Conservation (phyloP, 2,329 filamentous ascomycete genomes). For the Aspergillus pseudotamarii region DNA sequence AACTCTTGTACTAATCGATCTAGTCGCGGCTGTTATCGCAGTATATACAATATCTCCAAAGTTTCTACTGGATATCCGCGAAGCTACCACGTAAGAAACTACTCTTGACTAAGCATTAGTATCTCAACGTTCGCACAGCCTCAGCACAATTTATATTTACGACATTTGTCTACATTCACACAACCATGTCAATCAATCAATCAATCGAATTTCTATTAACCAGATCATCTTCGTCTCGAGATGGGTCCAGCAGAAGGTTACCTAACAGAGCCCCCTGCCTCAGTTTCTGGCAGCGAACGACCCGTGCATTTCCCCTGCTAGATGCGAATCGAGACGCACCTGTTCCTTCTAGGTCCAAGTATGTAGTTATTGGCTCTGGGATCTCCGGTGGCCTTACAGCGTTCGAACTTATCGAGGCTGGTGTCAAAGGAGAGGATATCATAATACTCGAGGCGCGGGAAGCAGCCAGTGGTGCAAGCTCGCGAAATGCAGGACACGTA, state of each 20-base stretch:
- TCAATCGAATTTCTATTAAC: no score
- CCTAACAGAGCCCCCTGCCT: neutral
- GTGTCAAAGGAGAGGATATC: neutral
- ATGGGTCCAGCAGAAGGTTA: neutral
- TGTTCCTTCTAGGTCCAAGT: neutral
- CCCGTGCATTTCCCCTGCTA: neutral
- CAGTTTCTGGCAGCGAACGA: neutral
- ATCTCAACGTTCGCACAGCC: neutral
- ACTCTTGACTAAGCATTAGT: neutral
- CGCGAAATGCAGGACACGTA: neutral
- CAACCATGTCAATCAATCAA: no score
- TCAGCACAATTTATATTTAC: neutral
- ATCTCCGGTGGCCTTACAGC: neutral
- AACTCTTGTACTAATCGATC: neutral
- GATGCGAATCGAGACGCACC: neutral
- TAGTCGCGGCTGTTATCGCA: neutral
- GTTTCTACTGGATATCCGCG: neutral
- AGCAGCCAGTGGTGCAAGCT: neutral
- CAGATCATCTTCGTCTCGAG: neutral
- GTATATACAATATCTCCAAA: neutral
- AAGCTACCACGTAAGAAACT: neutral
- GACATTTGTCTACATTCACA: neutral
- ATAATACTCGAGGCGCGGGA: neutral
- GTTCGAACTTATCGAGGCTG: neutral
- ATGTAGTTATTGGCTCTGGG: neutral